Conservation (phyloP, 2,329 filamentous ascomycete species). For the Aureobasidium sp. region DNA sequence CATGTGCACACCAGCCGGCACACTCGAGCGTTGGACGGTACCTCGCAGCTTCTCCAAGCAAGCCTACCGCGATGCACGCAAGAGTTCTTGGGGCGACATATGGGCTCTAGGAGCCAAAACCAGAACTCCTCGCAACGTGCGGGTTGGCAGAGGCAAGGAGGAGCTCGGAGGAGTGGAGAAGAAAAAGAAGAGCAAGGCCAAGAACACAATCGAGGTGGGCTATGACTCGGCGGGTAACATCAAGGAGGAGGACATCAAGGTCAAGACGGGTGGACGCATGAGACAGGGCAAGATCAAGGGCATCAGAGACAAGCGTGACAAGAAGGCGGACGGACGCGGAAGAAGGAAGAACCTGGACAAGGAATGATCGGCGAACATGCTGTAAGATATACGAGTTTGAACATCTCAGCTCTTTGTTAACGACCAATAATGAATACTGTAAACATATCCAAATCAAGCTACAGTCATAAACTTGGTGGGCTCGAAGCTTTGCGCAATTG, state of each 20-base stretch:
- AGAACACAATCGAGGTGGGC: conserved; percentile 34
- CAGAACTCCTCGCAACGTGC: conserved; percentile 52
- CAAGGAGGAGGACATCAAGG: conserved; percentile 21
- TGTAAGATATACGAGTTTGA: neutral
- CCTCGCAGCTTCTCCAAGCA: conserved; percentile 70
- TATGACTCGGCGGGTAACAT: conserved; percentile 15
- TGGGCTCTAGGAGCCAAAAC: conserved; percentile 96
- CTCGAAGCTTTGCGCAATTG: neutral
- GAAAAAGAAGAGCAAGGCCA: conserved; percentile 21
- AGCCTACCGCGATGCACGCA: conserved; percentile 87
- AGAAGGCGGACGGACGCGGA: conserved; percentile 21
- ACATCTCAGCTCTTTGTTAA: conserved; percentile 5
- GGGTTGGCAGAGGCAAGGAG: conserved; percentile 43
- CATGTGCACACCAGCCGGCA: conserved; percentile 76
- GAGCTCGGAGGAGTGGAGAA: conserved; percentile 17
- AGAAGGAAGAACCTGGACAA: conserved; percentile 9
- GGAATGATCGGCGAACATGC: neutral
- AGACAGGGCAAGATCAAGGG: conserved; percentile 30
- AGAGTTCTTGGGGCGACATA: conserved; percentile 82
- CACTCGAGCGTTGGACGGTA: conserved; percentile 88
- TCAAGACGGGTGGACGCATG: conserved; percentile 23
- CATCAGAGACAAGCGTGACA: conserved; percentile 29
- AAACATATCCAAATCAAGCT: neutral
- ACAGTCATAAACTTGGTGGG: neutral
- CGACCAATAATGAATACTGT: neutral